A percentile compares a stretch with the other conserved stretches of the same genome.
Evolutionary conservation across 2,329 filamentous ascomycete species (phyloP).

Genomic region (Diaporthe australafricana): DNA sequence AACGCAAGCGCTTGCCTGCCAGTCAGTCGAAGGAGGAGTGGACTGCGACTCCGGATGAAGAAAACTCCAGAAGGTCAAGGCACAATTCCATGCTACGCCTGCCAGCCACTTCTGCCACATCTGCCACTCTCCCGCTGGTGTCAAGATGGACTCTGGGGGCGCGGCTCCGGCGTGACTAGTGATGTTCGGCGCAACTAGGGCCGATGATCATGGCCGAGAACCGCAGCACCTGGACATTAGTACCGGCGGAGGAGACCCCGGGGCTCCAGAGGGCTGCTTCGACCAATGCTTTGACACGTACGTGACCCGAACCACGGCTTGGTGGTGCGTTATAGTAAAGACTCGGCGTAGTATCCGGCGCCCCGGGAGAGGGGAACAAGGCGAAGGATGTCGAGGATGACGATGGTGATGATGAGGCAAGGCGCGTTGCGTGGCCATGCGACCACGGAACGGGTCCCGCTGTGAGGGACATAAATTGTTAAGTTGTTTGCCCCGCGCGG

Average conservation of each 20-base stretch:
- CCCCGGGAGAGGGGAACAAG: neutral
- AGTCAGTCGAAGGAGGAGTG: neutral
- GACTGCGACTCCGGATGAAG: conserved; percentile 2
- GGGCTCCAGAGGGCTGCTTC: neutral
- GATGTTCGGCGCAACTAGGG: conserved; percentile 24
- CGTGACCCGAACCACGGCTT: conserved; percentile 5
- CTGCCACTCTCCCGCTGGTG: too few relatives aligned
- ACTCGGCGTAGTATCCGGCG: conserved; percentile 7
- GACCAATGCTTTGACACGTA: neutral
- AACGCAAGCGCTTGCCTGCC: neutral
- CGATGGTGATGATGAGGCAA: neutral
- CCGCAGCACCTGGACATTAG: conserved; percentile 1
- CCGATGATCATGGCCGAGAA: conserved; percentile 27
- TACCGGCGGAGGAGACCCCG: conserved; percentile 24
- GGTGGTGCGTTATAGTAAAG: neutral
- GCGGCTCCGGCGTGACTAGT: conserved; percentile 22
- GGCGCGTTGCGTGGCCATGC: conserved; percentile 23
- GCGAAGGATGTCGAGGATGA: neutral
- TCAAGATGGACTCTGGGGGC: neutral
- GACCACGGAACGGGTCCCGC: conserved; percentile 23
- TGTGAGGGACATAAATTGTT: neutral
- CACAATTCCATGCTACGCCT: neutral
- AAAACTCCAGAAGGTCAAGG: neutral
- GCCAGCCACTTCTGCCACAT: neutral
- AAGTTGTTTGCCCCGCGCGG: neutral